Evolutionary conservation across 1,284 basidiomycete species (phyloP), one percentile per base, ranked within the genome.

Genomic region (Sporisorium graminicola): DNA sequence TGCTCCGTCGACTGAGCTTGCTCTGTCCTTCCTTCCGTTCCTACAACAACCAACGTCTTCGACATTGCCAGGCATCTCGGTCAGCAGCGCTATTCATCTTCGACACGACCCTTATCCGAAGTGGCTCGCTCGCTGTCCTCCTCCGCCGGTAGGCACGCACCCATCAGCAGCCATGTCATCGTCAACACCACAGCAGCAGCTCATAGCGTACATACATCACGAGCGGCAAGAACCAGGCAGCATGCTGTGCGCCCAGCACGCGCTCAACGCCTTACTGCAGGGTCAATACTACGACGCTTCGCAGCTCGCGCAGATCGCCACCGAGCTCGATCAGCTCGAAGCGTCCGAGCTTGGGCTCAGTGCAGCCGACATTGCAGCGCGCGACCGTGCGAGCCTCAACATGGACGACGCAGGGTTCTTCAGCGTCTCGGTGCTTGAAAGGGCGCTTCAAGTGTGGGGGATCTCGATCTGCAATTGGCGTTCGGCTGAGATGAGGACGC

Each of bases 241-340:
- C 27, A 85, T 85, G 83, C 78, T 85, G 22, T 85, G 83, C 58
- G 83, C 83, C 0, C 83, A 85, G 68, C 83, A 85, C 54, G 80
- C 80, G 0, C 73, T 85, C 63, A 85, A 85, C 52, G 68, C 72
- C 1, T 61, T 85, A 0, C 71, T 85, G 1, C 83, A 85, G 57
- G 82, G 81, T 3, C 67, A 81, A 26, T 82, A 79, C 65, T 84
- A 79, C 54, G 83, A 85, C 58, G 74, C 83, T 2, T 72, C 74
- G 1, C 83, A 85, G 54, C 77, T 85, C 10, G 74, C 73, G 7
- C 76, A 82, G 62, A 80, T 82, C 26, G 80, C 80, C 2, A 37
- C 57, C 10, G 80, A 82, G 44, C 64, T 82, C 31, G 74, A 74
- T 20, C 64, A 62, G 20, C 70, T 75, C 65, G 78, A 82, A 50